Evolutionary conservation across 345 rosid species (phyloP).

Genomic region (Eucalyptus decipiens): DNA sequence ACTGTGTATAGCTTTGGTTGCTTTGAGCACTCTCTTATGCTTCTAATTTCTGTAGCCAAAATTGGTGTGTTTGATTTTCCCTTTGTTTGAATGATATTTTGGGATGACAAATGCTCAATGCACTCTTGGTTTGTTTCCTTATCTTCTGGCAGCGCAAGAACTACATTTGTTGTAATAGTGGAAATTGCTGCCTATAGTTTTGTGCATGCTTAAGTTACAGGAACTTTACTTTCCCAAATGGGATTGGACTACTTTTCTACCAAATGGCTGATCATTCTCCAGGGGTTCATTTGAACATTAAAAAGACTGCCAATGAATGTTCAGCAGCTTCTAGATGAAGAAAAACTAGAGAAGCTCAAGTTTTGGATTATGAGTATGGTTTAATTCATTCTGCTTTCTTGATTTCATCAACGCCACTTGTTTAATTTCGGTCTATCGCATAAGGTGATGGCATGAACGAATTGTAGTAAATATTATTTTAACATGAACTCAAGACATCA

Average conservation of each 20-base stretch:
- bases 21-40: background rate
- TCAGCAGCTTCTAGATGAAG: background rate
- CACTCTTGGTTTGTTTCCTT: background rate
- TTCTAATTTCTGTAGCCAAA: background rate
- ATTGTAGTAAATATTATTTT: background rate
- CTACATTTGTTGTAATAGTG: background rate
- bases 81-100: background rate
- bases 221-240: background rate
- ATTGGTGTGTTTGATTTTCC: background rate
- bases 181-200: background rate
- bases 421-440: background rate
- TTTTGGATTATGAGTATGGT: background rate
- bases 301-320: background rate
- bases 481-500: background rate
- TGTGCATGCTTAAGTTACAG: background rate
- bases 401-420: background rate
- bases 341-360: background rate
- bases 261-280: background rate
- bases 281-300: background rate
- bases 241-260: background rate
- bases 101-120: background rate
- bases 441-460: background rate
- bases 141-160: background rate
- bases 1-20: constrained; percentile 1
- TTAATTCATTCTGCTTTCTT: background rate